Base-by-base conservation (phyloP, 2,329 filamentous ascomycete genomes). In the Coleophoma eucalyptorum region DNA sequence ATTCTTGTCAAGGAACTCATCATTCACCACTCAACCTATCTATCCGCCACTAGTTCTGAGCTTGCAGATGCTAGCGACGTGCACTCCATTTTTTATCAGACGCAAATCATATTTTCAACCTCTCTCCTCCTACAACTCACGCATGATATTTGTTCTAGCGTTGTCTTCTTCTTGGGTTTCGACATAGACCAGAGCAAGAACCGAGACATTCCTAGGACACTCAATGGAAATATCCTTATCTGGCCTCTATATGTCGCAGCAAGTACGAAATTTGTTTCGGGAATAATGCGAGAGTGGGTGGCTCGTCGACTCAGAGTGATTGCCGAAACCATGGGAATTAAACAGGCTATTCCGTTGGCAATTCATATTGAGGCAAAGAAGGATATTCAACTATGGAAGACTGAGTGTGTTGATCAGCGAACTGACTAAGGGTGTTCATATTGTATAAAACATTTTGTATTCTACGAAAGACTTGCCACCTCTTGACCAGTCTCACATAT, bases 181-280 rank as follows among this genome's bases (percentile, higher is more conserved):
- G 43, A 52, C 8, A 44, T 53, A 0, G 43, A 51, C 11, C 13
- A 20, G 10, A 32, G 41, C 19, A 46, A 50, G 12, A 34, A 43
- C 26, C 48, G 38, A 8, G 34, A 44, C 4, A 19, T 40, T 34
- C 55, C 56, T 2, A 58, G 55, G 21, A 53, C 58, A 8, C 53
- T 59, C 10, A 55, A 52, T 16, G 61, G 57, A 3, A 61, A 61
- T 43, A 12, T 60, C 2, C 50, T 63, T 2, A 46, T 64, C 4
- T 64, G 62, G 62, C 59, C 62, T 3, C 34, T 64, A 4, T 64
- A 57, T 35, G 53, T 51, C 3, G 62, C 59, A 6, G 61, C 55
- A 3, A 51, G 41, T 10, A 61, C 55, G 2, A 42, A 50, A 12
- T 40, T 58, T 34, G 51, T 59, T 2, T 58, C 61, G 4, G 55